Evolutionary conservation across 2,329 filamentous ascomycete species (phyloP), one percentile per base, ranked within the genome.

Genomic region (Aspergillus pseudoviridinutans): DNA sequence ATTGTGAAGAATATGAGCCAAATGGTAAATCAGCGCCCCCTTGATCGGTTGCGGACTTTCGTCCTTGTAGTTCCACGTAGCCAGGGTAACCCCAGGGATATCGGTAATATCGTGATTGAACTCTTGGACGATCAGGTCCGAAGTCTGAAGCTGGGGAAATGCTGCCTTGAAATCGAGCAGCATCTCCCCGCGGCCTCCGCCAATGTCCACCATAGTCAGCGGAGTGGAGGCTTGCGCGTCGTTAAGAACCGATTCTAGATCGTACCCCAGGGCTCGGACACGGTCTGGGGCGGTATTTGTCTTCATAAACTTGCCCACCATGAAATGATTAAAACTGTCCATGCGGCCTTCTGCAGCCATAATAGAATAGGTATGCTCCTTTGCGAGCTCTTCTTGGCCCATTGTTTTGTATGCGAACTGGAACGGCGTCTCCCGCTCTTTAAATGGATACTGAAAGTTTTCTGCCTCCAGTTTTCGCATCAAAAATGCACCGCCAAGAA

Each of bases 291-390:
- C 68, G 1, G 63, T 73, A 5, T 65, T 64, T n/a, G 67, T 67
- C 27, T 70, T 73, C 28, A 68, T 61, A 35, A 75, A 75, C 52
- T 75, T 75, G 51, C 72, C 72, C 2, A 68, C 66, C 73, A 75
- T 75, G 58, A 76, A 75, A n/a, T 60, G 56, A 32, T 75, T 75
- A 51, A 76, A 76, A 51, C 72, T 75, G 24, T 68, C 67, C 68
- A 76, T 74, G 4, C 73, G 72, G n/a, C 68, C 69, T 54, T 72
- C 66, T 1, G 56, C 58, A 12, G 68, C 65, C 72, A 76, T 75
- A 3, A 75, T 75, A 0, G 66, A 65, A 49, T 75, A 76, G 0
- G 72, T 71, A 54, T 76, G 72, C 47, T 71, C 56, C 1, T 65
- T 54, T 2, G 68, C 64, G 2, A 74, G 64, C 1, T 64, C 53